Evolutionary conservation across 2,329 filamentous ascomycete species (phyloP).

Genomic region (Aureobasidium sp.): DNA sequence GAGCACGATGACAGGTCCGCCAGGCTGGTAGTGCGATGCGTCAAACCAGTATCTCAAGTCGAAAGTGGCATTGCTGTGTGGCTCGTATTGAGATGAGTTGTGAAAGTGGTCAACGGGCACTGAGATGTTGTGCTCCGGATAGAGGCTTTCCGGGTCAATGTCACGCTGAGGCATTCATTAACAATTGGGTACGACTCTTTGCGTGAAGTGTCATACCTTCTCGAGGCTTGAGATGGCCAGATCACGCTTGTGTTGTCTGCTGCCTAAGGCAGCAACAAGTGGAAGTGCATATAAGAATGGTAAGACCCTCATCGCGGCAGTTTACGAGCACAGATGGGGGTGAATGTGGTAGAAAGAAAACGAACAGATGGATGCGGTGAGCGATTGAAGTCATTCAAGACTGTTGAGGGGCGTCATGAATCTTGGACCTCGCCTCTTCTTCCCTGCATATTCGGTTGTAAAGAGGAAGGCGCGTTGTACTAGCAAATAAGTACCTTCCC

Average conservation of each 20-base stretch:
- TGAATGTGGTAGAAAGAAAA: not conserved
- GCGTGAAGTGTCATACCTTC: not conserved
- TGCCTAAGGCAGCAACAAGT: not conserved
- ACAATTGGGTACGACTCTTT: not conserved
- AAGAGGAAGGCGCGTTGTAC: not conserved
- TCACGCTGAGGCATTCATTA: conserved; percentile 15
- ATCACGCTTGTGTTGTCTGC: not conserved
- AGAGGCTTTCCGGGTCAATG: conserved; percentile 31
- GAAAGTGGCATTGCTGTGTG: conserved; percentile 62
- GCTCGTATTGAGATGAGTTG: conserved; percentile 68
- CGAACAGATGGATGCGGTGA: not conserved
- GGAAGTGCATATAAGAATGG: conserved; percentile 9
- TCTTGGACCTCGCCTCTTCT: not conserved
- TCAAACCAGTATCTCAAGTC: conserved; percentile 78
- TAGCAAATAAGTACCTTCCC: too few relatives aligned
- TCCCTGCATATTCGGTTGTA: not conserved
- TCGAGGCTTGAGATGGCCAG: not conserved
- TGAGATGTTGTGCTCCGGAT: conserved; percentile 44
- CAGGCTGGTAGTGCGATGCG: conserved; percentile 61
- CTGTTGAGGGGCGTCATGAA: not conserved
- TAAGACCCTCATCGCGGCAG: not conserved
- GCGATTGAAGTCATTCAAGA: not conserved
- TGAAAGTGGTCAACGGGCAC: conserved; percentile 73
- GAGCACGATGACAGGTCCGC: conserved; percentile 74
- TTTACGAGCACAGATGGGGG: not conserved